Percentiles rank a stretch among this genome's conserved stretches.
phyloP scores from a whole-genome alignment of 75 land plant genomes.

The Picea sitchensis region DNA sequence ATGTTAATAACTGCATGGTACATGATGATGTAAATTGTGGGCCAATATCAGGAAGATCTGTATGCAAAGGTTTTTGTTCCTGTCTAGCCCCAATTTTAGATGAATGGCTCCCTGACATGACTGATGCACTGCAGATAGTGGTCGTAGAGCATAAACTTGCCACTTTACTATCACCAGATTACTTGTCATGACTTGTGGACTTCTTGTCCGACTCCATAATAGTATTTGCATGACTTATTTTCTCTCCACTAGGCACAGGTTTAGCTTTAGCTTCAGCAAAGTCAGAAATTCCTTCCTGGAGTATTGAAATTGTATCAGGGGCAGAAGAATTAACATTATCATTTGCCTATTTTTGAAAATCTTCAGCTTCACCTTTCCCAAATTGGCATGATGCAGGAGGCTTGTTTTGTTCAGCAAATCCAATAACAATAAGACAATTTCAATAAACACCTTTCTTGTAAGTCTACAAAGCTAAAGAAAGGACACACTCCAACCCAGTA shows the following conservation, averaged over 20 bases:
- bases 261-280: background rate
- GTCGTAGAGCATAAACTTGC: background rate
- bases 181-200: background rate
- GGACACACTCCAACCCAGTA: background rate
- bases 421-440: background rate
- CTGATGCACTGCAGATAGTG: background rate
- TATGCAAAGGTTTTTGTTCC: background rate
- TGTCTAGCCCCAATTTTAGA: background rate
- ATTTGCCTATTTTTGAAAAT: background rate
- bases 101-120: background rate
- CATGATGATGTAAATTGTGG: constrained; percentile 19
- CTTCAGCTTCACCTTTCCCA: constrained; percentile 5
- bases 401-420: background rate
- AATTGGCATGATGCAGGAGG: background rate
- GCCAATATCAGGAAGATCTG: background rate
- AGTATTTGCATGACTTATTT: background rate
- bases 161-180: background rate
- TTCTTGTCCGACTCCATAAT: background rate
- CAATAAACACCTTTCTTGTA: background rate
- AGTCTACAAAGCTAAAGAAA: background rate
- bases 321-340: background rate
- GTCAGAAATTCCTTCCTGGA: background rate
- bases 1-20: constrained; percentile 18
- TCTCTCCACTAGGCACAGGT: background rate
- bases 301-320: background rate